Evolutionary conservation across 805 yeast species (phyloP).

Genomic region (Danielia reshetovae): DNA sequence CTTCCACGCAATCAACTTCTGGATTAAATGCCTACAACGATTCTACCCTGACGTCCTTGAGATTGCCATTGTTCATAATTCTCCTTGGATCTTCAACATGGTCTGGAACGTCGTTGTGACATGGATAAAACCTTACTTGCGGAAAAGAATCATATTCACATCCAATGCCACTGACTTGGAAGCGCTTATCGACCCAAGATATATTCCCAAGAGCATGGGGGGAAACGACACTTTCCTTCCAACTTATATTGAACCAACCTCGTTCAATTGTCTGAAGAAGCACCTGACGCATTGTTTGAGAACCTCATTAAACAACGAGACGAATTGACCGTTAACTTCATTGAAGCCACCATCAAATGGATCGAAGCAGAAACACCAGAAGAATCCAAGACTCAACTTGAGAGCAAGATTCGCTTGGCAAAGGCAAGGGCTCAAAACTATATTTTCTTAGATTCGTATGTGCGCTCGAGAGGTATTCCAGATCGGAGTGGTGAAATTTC

Average conservation of each 20-base stretch:
- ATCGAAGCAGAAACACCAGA: slow-evolving; percentile 7
- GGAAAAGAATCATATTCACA: slow-evolving; percentile 10
- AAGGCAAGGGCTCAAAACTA: slow-evolving; percentile 10
- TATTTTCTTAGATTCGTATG: slow-evolving; percentile 9
- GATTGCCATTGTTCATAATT: slow-evolving; percentile 10
- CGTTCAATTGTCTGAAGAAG: slow-evolving; percentile 4
- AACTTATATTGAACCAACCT: slow-evolving; percentile 8
- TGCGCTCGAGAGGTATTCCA: slow-evolving; percentile 8
- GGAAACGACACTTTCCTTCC: slow-evolving; percentile 6
- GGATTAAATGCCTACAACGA: slow-evolving; percentile 5
- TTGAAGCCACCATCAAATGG: slow-evolving; percentile 13
- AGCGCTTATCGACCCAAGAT: slow-evolving; percentile 5
- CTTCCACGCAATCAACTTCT: slow-evolving; percentile 8
- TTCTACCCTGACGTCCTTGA: slow-evolving; percentile 11
- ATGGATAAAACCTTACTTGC: slow-evolving; percentile 11
- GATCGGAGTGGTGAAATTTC: slow-evolving; percentile 13
- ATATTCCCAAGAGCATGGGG: slow-evolving; percentile 11
- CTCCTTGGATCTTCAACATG: slow-evolving; percentile 9
- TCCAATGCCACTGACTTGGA: slow-evolving; percentile 3
- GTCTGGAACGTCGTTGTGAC: slow-evolving; percentile 11
- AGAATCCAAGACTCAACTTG: slow-evolving; percentile 6
- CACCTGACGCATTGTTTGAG: slow-evolving; percentile 7
- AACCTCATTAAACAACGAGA: slow-evolving; percentile 9
- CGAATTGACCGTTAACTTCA: slow-evolving; percentile 8
- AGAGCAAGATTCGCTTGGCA: slow-evolving; percentile 5